Evolutionary conservation across 306 rosid genomes (phyloP), one percentile per base, ranked within the genome.

Genomic region (Begonia loranthoides): DNA sequence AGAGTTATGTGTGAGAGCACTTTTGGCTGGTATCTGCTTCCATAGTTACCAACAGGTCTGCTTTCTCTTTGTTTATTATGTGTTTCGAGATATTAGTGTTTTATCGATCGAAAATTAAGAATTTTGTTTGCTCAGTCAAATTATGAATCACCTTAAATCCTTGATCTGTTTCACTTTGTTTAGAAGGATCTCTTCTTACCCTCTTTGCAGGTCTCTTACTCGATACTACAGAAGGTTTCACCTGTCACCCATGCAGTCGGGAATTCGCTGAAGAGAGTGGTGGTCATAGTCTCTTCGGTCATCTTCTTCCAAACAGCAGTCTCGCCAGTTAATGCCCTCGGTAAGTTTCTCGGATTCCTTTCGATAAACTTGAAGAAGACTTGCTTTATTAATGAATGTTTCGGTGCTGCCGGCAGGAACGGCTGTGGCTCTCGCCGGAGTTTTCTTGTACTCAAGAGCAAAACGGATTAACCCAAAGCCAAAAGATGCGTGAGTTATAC

Each of bases 161-260:
- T n/a, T n/a, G n/a, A n/a, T n/a, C 36, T 28, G 6, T 28, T 28
- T 28, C 36, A 3, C 36, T 28, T 28, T 28, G 8, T 28, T 28
- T 28, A 28, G 0, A 7, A 28, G 36, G 47, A n/a, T 43, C 15
- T 11, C 4, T 10, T 43, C 13, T 12, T 11, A 10, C 15, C 14
- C 13, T 43, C 15, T 48, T 38, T 72, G 79, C 77, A 92, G 99
- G 99, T 92, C 65, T 70, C 99, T 22, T 86, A 92, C 38, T 83
- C 87, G 99, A 86, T 92, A 72, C 69, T 92, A 76, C 72, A 73
- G 62, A 80, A 87, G 71, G 99, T 92, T 56, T 92, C 99, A 38
- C 99, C 99, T 47, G 96, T 92, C 53, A 83, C 93, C 12, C 99
- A 83, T 67, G 86, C 99, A 0, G 99, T 86, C 0, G 94, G 84